Conservation (phyloP, 495 filamentous ascomycete species). For the Talaromyces liani region DNA sequence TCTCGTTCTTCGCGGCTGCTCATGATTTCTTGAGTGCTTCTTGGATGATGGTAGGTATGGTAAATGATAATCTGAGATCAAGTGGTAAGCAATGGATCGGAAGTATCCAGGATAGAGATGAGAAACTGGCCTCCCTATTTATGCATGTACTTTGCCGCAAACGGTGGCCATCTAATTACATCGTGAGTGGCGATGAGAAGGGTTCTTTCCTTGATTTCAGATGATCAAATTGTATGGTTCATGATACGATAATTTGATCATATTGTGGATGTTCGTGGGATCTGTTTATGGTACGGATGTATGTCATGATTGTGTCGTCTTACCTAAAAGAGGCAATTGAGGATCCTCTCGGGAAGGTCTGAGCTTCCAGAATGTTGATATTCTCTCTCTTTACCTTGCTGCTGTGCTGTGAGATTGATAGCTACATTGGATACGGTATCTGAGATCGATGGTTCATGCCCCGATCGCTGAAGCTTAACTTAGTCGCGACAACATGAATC, state of each 20-base stretch:
- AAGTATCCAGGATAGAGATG: background rate
- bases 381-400: background rate
- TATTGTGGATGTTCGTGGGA: background rate
- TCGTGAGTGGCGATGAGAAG: background rate
- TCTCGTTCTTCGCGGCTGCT: slow-evolving; percentile 19
- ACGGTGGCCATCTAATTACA: background rate
- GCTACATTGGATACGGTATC: background rate
- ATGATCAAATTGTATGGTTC: background rate
- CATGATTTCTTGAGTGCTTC: slow-evolving; percentile 10
- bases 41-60: background rate
- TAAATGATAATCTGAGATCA: background rate
- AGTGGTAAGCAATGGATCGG: background rate
- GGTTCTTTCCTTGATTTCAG: background rate
- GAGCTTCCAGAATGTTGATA: background rate
- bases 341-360: background rate
- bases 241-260: background rate
- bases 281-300: background rate
- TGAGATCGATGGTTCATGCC: slow-evolving; percentile 1
- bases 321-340: background rate
- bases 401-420: background rate
- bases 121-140: slow-evolving; percentile 3
- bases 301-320: background rate
- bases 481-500: background rate
- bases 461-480: background rate
- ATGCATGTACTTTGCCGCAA: background rate